phyloP scores from a whole-genome alignment of 2,329 filamentous ascomycete genomes.

The Rutstroemia sp. region DNA sequence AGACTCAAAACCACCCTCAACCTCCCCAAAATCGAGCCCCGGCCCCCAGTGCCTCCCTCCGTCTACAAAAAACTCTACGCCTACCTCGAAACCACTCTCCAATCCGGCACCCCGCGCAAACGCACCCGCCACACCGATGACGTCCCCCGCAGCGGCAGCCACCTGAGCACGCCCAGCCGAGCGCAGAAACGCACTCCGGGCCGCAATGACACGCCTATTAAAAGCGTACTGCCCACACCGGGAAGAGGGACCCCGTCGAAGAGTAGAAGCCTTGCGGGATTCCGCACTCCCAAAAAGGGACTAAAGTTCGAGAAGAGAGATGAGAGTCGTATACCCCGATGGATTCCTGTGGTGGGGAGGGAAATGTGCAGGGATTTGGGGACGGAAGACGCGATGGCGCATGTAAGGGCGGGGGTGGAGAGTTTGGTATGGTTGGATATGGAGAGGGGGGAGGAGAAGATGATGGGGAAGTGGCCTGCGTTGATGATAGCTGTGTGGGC shows the following conservation, averaged over 20 bases:
- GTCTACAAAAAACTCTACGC: constrained; percentile 79
- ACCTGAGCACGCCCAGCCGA: background rate
- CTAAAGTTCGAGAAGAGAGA: constrained; percentile 18
- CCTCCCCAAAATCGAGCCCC: constrained; percentile 67
- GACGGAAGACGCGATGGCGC: constrained; percentile 56
- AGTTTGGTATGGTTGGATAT: constrained; percentile 30
- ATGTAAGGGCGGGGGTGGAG: constrained; percentile 69
- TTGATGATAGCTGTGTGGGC: constrained; percentile 55
- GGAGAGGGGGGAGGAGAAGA: constrained; percentile 27
- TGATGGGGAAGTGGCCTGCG: constrained; percentile 40
- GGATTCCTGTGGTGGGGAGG: constrained; percentile 63
- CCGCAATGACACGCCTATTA: constrained; percentile 3
- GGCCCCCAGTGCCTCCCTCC: constrained; percentile 69
- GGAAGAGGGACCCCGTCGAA: constrained; percentile 38
- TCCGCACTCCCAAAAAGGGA: constrained; percentile 26
- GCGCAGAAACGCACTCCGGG: constrained; percentile 8
- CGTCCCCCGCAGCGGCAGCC: background rate
- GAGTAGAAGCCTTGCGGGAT: constrained; percentile 35
- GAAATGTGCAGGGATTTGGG: constrained; percentile 56
- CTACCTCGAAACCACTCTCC: constrained; percentile 70
- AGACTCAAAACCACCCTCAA: constrained; percentile 71
- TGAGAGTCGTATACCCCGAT: constrained; percentile 41
- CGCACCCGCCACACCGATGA: background rate
- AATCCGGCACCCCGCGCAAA: constrained; percentile 27
- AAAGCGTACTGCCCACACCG: constrained; percentile 11